These are phyloP conservation scores for Casuarina equisetifolia DNA, from an alignment of 306 rosid genomes.

Conservation along the genomic window DNA sequence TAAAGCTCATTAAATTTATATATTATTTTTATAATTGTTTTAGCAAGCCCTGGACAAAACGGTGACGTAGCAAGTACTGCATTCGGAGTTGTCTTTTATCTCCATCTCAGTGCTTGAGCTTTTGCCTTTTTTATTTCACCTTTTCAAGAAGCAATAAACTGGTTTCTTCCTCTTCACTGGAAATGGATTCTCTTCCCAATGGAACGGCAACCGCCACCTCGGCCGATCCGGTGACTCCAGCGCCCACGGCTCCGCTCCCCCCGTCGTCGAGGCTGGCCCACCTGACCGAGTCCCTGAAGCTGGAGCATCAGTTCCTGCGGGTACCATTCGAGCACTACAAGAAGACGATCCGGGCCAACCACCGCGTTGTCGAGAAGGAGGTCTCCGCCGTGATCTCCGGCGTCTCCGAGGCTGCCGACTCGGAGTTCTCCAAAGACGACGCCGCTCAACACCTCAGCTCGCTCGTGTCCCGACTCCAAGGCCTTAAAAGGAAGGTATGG, in stretches of 20 bases:
- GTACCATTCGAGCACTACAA: constrained; percentile 98
- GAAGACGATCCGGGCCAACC: constrained; percentile 90
- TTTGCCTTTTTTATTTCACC: too few relatives aligned
- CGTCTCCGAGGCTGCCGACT: constrained; percentile 54
- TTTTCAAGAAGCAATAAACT: too few relatives aligned
- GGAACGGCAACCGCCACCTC: constrained; percentile 58
- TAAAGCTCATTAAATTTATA: too few relatives aligned
- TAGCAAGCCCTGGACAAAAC: too few relatives aligned
- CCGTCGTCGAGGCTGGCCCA: constrained; percentile 53
- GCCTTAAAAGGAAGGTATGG: constrained; percentile 82
- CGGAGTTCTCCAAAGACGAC: constrained; percentile 49
- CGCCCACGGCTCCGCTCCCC: constrained; percentile 29
- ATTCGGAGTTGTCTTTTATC: too few relatives aligned
- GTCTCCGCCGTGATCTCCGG: constrained; percentile 70
- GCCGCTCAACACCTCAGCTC: constrained; percentile 78
- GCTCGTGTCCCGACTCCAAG: constrained; percentile 81
- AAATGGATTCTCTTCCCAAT: constrained; percentile 54
- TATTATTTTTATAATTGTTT: too few relatives aligned
- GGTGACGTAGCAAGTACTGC: too few relatives aligned
- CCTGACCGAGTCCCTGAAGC: constrained; percentile 69
- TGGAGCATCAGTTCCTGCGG: constrained; percentile 91
- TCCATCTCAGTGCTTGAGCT: too few relatives aligned
- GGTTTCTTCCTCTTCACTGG: constrained; percentile 22
- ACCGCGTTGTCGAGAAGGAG: constrained; percentile 82
- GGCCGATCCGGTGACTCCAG: constrained; percentile 24